These are phyloP conservation scores for Rosa persica DNA, from an alignment of 306 rosid species.

Conservation along the genomic window DNA sequence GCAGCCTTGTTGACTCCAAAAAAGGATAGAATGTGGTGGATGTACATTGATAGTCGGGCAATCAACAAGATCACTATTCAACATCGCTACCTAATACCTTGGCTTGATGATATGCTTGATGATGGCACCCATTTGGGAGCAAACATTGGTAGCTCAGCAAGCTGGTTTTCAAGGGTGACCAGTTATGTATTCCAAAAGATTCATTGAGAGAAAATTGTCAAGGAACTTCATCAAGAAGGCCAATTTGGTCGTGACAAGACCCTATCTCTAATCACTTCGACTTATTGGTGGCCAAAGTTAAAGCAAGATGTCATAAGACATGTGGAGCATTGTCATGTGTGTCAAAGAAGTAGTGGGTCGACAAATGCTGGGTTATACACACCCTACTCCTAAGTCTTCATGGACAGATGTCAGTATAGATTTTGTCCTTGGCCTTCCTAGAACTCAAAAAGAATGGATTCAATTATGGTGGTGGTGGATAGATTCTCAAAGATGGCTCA, in stretches of 20 bases:
- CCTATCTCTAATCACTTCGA: not conserved
- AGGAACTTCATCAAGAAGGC: not conserved
- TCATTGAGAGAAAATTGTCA: not conserved
- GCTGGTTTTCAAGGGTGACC: no score
- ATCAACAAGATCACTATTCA: no score
- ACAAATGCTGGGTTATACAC: not conserved
- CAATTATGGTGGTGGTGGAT: not conserved
- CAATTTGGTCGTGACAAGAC: not conserved
- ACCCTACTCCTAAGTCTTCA: not conserved
- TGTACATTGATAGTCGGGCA: no score
- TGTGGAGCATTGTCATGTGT: not conserved
- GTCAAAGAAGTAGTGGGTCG: not conserved
- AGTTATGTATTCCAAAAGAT: no score
- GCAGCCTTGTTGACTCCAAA: no score
- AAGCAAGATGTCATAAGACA: not conserved
- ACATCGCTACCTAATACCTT: no score
- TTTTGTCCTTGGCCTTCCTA: not conserved
- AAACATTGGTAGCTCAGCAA: not conserved
- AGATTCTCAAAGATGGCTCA: not conserved
- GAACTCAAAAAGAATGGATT: not conserved
- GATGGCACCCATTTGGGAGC: not conserved
- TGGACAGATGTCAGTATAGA: not conserved
- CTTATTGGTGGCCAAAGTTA: not conserved
- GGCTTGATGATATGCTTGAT: no score
- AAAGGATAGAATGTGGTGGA: no score